A percentile compares a stretch with the other conserved stretches of the same genome.
Conservation (phyloP, 805 yeast genomes). For the Tetrapisispora fleetii region DNA sequence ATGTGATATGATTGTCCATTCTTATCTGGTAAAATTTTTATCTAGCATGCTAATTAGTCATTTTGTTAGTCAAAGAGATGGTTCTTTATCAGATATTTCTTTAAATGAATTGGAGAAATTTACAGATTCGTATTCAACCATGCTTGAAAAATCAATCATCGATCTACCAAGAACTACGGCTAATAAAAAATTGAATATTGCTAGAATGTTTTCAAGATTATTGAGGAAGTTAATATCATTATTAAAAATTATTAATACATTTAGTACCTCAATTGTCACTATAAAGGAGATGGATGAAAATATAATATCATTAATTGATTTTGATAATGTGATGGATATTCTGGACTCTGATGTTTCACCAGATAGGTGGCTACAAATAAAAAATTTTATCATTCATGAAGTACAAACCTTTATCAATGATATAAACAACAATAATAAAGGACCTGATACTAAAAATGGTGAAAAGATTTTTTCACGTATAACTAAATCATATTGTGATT, state of each 20-base stretch:
- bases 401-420: constrained; percentile 1
- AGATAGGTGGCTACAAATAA: constrained; percentile 8
- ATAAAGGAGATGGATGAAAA: constrained; percentile 1
- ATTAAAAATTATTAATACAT: constrained; percentile 34
- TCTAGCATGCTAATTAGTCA: constrained; percentile 48
- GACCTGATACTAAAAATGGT: constrained; percentile 3
- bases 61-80: constrained; percentile 7
- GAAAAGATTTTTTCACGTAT: not conserved
- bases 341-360: constrained; percentile 9
- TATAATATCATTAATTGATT: not conserved
- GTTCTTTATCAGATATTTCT: constrained; percentile 8
- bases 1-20: constrained; percentile 59
- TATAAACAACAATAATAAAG: not conserved
- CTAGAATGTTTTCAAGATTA: constrained; percentile 43
- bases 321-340: constrained; percentile 3
- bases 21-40: constrained; percentile 45
- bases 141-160: constrained; percentile 31
- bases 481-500: constrained; percentile 8
- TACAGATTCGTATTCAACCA: constrained; percentile 39
- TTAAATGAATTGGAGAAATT: constrained; percentile 53
- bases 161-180: constrained; percentile 43
- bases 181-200: constrained; percentile 42
- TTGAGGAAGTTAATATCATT: constrained; percentile 44
- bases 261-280: not conserved
- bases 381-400: constrained; percentile 8